These are phyloP conservation scores for Ilex aquifolium DNA, from an alignment of 257 asterid species.

Conservation along the genomic window DNA sequence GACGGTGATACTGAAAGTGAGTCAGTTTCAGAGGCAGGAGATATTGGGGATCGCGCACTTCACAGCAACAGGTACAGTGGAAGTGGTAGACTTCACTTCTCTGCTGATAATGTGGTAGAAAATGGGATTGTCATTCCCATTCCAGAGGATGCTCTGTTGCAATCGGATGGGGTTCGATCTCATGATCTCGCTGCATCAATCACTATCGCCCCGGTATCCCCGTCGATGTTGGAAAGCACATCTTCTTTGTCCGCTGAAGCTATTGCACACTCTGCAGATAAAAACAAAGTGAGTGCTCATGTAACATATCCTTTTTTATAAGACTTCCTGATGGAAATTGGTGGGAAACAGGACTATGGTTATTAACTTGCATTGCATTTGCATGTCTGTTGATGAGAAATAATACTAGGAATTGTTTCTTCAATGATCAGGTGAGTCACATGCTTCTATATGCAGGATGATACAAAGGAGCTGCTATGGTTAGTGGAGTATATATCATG, in stretches of 20 bases:
- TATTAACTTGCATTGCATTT: neutral
- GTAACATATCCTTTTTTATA: neutral
- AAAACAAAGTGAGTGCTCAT: constrained; percentile 32
- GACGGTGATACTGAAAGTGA: constrained; percentile 45
- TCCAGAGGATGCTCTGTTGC: constrained; percentile 25
- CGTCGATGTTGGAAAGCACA: constrained; percentile 14
- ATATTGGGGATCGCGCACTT: constrained; percentile 83
- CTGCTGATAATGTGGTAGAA: constrained; percentile 34
- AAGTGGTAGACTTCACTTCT: constrained; percentile 43
- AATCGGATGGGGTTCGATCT: constrained; percentile 5
- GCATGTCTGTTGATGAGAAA: neutral
- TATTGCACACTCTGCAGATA: constrained; percentile 23
- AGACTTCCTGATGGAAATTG: neutral
- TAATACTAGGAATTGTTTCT: neutral
- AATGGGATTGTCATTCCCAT: constrained; percentile 40
- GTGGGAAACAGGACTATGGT: neutral
- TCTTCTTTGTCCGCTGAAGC: constrained; percentile 18
- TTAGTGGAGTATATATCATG: constrained; percentile 42
- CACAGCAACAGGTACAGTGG: constrained; percentile 43
- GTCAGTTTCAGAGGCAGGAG: constrained; percentile 82
- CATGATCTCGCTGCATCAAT: neutral
- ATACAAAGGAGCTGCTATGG: constrained; percentile 34
- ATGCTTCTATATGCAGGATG: constrained; percentile 30
- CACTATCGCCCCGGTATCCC: constrained; percentile 7
- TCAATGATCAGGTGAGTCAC: neutral